These are phyloP conservation scores for Dendrostoma leiphaemia DNA, from an alignment of 2,329 filamentous ascomycete species.

Conservation along the genomic window DNA sequence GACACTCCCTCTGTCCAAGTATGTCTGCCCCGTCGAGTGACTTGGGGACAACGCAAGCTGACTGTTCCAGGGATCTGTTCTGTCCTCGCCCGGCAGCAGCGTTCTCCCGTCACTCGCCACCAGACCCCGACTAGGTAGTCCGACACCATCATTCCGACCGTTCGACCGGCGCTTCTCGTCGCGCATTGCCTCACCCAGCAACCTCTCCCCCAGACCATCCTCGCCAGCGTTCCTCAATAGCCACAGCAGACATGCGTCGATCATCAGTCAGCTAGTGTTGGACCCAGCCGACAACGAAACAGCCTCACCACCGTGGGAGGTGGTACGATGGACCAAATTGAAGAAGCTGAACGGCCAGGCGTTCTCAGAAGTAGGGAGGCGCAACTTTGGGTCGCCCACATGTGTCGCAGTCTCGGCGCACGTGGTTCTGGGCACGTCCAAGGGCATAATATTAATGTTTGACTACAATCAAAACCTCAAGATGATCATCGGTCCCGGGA, in stretches of 20 bases:
- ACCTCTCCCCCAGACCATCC: slow-evolving; percentile 62
- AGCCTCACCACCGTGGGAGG: slow-evolving; percentile 86
- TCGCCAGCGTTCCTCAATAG: slow-evolving; percentile 76
- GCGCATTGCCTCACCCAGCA: slow-evolving; percentile 64
- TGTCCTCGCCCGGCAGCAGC: slow-evolving; percentile 72
- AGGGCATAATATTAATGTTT: slow-evolving; percentile 91
- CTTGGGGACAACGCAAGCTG: neutral
- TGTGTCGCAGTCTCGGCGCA: slow-evolving; percentile 85
- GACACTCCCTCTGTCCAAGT: slow-evolving; percentile 84
- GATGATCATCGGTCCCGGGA: slow-evolving; percentile 88
- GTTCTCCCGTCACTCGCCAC: slow-evolving; percentile 68
- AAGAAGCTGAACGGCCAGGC: slow-evolving; percentile 85
- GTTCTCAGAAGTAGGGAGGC: slow-evolving; percentile 88
- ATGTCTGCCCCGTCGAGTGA: slow-evolving; percentile 18
- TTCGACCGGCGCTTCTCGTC: slow-evolving; percentile 96
- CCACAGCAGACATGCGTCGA: slow-evolving; percentile 78
- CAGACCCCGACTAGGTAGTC: slow-evolving; percentile 62
- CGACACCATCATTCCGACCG: slow-evolving; percentile 81
- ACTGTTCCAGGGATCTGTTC: slow-evolving; percentile 50
- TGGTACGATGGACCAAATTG: slow-evolving; percentile 92
- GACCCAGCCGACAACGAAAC: slow-evolving; percentile 67
- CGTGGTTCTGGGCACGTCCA: slow-evolving; percentile 89
- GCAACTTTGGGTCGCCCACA: slow-evolving; percentile 89
- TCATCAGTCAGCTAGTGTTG: slow-evolving; percentile 66
- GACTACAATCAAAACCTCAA: slow-evolving; percentile 97